Evolutionary conservation across 2,329 filamentous ascomycete species (phyloP).

Genomic region (Alternaria postmessia): DNA sequence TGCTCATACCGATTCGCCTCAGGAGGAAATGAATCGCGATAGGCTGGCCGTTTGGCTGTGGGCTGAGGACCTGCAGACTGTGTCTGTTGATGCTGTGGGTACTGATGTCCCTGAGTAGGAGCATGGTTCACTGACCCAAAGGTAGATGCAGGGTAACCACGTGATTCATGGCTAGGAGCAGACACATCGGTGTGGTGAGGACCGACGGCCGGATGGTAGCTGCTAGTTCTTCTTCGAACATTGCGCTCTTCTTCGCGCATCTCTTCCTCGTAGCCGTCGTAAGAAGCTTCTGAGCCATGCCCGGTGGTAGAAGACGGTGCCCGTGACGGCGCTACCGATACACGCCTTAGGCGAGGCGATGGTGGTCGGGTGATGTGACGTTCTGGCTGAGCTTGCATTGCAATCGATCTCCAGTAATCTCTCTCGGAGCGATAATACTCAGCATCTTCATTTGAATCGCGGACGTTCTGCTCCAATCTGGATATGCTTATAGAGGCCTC

Average conservation of each 20-base stretch:
- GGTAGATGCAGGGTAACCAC: conserved; percentile 27
- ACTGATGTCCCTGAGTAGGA: conserved; percentile 14
- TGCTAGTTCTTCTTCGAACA: conserved; percentile 48
- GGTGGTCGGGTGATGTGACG: conserved; percentile 55
- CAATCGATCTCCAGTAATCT: conserved; percentile 67
- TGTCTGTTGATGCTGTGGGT: conserved; percentile 22
- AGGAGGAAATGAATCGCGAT: conserved; percentile 25
- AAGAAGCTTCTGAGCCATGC: conserved; percentile 42
- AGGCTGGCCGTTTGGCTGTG: conserved; percentile 18
- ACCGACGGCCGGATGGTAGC: conserved; percentile 43
- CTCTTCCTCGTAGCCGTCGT: conserved; percentile 45
- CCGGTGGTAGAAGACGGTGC: conserved; percentile 40
- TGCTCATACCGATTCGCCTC: conserved; percentile 36
- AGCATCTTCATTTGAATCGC: conserved; percentile 72
- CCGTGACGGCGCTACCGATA: conserved; percentile 40
- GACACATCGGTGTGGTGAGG: conserved; percentile 33
- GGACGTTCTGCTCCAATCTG: conserved; percentile 71
- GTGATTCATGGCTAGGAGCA: conserved; percentile 26
- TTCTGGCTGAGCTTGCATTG: conserved; percentile 64
- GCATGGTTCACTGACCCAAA: conserved; percentile 34
- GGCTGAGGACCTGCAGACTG: conserved; percentile 15
- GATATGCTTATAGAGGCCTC: conserved; percentile 75
- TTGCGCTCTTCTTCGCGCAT: conserved; percentile 44
- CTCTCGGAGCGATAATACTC: conserved; percentile 79
- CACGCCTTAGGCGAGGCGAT: conserved; percentile 52